Conservation (phyloP, 2,329 filamentous ascomycete species). For the Cercospora sojina region DNA sequence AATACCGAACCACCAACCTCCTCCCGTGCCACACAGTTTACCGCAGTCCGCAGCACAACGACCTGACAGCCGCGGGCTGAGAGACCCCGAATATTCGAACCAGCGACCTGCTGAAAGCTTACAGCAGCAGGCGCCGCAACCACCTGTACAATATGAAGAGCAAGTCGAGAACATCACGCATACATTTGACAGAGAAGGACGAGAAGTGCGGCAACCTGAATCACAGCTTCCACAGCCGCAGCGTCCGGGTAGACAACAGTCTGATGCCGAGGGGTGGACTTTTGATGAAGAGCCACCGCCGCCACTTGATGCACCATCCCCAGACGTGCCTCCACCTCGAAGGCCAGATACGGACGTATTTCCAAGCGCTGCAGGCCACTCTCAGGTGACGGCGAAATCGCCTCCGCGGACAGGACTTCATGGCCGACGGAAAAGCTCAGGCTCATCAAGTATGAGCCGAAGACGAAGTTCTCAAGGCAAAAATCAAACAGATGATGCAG, state of each 20-base stretch:
- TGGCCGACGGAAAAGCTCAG: conserved; percentile 76
- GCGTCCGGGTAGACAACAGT: conserved; percentile 24
- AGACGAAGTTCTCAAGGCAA: conserved; percentile 59
- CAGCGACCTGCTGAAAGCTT: conserved; percentile 38
- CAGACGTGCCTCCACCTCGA: conserved; percentile 52
- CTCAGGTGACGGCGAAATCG: conserved; percentile 73
- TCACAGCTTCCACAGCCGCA: conserved; percentile 17
- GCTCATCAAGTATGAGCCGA: conserved; percentile 53
- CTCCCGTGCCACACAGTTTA: conserved; percentile 38
- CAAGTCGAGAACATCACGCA: conserved; percentile 59
- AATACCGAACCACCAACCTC: conserved; percentile 63
- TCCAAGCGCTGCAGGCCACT: conserved; percentile 63
- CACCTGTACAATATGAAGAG: conserved; percentile 50
- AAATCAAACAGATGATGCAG: conserved; percentile 56
- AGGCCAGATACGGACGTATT: conserved; percentile 86
- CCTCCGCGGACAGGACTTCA: conserved; percentile 64
- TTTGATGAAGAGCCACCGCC: conserved; percentile 72
- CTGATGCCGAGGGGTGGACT: conserved; percentile 75
- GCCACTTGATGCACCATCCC: conserved; percentile 48
- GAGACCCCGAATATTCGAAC: conserved; percentile 42
- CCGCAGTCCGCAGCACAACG: conserved; percentile 27
- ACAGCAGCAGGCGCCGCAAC: conserved; percentile 29
- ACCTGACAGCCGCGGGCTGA: conserved; percentile 22
- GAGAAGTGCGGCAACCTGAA: conserved; percentile 51
- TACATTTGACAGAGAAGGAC: conserved; percentile 58